These are phyloP conservation scores for Apophysomyces variabilis DNA, from an alignment of 371 early-diverging fungal species.

Conservation along the genomic window DNA sequence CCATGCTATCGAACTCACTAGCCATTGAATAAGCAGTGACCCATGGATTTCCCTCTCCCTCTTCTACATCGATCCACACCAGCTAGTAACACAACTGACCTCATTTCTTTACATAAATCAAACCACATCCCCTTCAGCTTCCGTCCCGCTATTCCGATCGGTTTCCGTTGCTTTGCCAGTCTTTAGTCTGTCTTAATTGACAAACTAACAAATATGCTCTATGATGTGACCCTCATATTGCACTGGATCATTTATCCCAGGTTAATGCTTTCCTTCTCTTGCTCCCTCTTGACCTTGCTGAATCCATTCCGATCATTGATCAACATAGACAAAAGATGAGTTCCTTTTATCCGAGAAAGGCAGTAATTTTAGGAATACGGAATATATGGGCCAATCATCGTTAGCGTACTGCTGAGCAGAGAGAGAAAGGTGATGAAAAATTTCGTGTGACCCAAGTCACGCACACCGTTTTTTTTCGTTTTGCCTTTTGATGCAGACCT, in stretches of 20 bases:
- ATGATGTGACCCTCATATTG: neutral
- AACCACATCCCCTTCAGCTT: neutral
- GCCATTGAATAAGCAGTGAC: no score
- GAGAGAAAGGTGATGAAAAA: neutral
- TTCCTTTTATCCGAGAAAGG: constrained; percentile 3
- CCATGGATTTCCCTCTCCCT: no score
- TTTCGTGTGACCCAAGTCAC: constrained; percentile 1
- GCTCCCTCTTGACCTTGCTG: neutral
- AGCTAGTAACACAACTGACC: no score
- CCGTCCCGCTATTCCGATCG: constrained; percentile 1
- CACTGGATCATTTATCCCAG: neutral
- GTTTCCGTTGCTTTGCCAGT: neutral
- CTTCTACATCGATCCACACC: no score
- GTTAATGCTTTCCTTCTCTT: neutral
- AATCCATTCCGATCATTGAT: no score
- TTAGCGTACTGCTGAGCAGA: constrained; percentile 3
- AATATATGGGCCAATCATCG: neutral
- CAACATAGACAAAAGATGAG: no score
- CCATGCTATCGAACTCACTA: no score
- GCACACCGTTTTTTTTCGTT: constrained; percentile 8
- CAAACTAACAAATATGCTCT: no score
- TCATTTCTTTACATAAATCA: neutral
- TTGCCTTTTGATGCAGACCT: neutral
- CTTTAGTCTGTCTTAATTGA: no score
- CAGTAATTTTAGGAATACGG: neutral